Base-by-base conservation (phyloP, 1,139 yeast species). In the Kodamaea plutei region DNA sequence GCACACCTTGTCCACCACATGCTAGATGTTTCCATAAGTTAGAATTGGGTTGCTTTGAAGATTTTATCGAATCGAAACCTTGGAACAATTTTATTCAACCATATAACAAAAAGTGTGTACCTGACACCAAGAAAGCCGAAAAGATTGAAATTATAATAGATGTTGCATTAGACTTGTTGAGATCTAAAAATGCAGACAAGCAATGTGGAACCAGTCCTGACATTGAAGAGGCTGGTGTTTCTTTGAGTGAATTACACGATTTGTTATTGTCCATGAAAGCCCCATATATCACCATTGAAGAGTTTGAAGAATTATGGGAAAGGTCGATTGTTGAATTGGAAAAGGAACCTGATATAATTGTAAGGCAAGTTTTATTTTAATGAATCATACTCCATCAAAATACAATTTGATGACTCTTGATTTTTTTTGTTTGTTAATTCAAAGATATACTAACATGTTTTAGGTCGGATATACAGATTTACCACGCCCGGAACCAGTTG, bases 241-340 rank as follows among this genome's bases (percentile, higher is more conserved):
- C 67, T 4, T 50, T 70, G 23, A 59, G 53, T 3, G 85, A 79
- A 31, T 57, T 83, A 25, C 79, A 79, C 49, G 75, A 76, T 34
- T 65, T 79, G 30, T 65, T 83, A 40, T 64, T 72, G 35, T 68
- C 73, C 8, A 62, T 75, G 71, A 66, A 76, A 55, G 73, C 78
- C 2, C 69, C 80, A 8, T 68, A 74, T 40, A 70, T 84, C 23
- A 65, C 77, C n/a, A 72, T 65, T 30, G 80, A 77, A 27, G 94
- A 85, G 43, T 89, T 88, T 58, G 81, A 84, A 43, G 85, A 80
- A 36, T 68, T 87, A 39, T 89, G 96, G 96, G 52, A 54, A 18
- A 71, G 77, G 44, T 84, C 85, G 7, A 50, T 80, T 7, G 58
- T 66, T 27, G 84, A 79, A 44, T 67, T 89, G 45, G 76, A 76